Base-by-base conservation (phyloP, 2,329 filamentous ascomycete genomes). In the Zasmidium citrigriseum region DNA sequence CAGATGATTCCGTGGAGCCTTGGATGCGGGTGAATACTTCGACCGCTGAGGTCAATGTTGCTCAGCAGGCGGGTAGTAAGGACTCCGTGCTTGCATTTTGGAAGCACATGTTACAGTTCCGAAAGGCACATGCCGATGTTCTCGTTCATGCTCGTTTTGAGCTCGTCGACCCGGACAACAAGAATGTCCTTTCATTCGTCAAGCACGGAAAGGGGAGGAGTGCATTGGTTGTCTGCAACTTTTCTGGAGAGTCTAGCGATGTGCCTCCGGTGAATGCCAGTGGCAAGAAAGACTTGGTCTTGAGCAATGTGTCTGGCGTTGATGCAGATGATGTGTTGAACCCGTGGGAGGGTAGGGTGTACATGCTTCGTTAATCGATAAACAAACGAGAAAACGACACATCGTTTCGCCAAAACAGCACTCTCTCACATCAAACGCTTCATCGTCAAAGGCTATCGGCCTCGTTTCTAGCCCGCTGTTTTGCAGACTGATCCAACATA, bases 61-160 rank as follows among this genome's bases (percentile, higher is more conserved):
- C 46, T 1, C 66, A 75, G 1, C 84, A 89, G 68, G 69, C 77
- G 2, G 68, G 82, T 52, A 68, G 68, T 2, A 67, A 76, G 11
- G 85, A 82, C 7, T 60, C 57, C 1, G 79, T 86, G 20, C 83
- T 87, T 65, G 73, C 78, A 54, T 87, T 83, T 70, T 91, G 87
- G 80, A 80, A 82, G 25, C 18, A 60, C 38, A 62, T 66, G 61
- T 44, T 70, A 16, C 49, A 47, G 18, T 23, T 67, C 11, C 59
- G 68, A 18, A 64, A 64, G 47, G 34, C 55, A n/a, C 25, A 66
- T 20, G 60, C 25, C 0, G 65, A 68, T 38, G 5, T 63, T 1
- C 57, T 70, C 14, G 60, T 68, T 2, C 64, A 70, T 54, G 67
- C 67, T 5, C 25, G 46, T 14, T 66, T 66, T 21, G 56, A 66